Percentiles rank a stretch among this genome's conserved stretches.
These are phyloP conservation scores for Penicillium chermesinum DNA, from an alignment of 495 filamentous ascomycete genomes.

Conservation along the genomic window DNA sequence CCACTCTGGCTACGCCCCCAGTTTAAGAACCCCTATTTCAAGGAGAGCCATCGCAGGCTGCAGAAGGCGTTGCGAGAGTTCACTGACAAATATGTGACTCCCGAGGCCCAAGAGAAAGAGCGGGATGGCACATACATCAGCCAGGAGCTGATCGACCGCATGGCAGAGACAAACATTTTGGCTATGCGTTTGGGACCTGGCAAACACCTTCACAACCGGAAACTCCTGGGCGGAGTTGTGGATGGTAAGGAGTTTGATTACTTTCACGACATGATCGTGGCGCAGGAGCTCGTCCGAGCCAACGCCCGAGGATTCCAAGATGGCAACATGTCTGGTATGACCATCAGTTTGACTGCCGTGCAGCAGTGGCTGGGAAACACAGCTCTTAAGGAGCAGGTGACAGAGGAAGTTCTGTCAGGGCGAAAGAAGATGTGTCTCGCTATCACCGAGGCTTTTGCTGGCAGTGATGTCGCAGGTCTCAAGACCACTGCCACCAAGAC, in stretches of 20 bases:
- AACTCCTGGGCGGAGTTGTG: constrained; percentile 63
- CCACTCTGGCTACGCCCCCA: constrained; percentile 72
- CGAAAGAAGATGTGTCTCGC: constrained; percentile 86
- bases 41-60: constrained; percentile 64
- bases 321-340: constrained; percentile 70
- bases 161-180: constrained; percentile 67
- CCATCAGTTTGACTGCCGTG: constrained; percentile 75
- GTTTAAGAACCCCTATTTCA: constrained; percentile 81
- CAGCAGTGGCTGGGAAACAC: constrained; percentile 71
- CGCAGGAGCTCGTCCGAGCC: constrained; percentile 66
- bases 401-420: constrained; percentile 67
- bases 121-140: constrained; percentile 66
- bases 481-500: constrained; percentile 78
- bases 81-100: constrained; percentile 62
- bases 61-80: constrained; percentile 71
- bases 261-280: constrained; percentile 74
- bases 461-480: constrained; percentile 79
- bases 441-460: constrained; percentile 86
- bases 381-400: constrained; percentile 58
- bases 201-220: constrained; percentile 69
- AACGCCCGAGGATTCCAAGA: constrained; percentile 59
- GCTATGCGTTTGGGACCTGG: constrained; percentile 83
- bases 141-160: constrained; percentile 71
- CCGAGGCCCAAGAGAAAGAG: constrained; percentile 77
- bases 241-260: constrained; percentile 82